These are phyloP conservation scores for Wickerhamomyces alni DNA, from an alignment of 805 yeast species.

Conservation along the genomic window DNA sequence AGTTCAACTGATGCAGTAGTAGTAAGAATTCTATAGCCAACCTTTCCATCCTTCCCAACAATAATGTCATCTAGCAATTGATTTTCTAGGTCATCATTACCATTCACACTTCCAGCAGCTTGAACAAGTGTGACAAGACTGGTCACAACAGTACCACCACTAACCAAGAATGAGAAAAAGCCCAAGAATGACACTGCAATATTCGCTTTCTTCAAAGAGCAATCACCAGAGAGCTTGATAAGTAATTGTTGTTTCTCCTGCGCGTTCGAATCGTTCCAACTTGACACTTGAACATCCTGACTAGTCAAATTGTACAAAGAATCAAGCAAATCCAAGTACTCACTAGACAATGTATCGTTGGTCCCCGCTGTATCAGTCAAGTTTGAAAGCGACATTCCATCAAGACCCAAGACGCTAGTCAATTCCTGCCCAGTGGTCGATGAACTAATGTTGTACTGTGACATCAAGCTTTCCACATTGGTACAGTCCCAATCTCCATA, in stretches of 20 bases:
- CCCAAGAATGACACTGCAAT: constrained; percentile 11
- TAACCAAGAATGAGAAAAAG: constrained; percentile 8
- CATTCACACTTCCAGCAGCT: no score
- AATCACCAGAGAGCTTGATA: constrained; percentile 12
- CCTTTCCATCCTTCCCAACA: no score
- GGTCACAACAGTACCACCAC: constrained; percentile 6
- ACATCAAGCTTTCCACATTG: constrained; percentile 16
- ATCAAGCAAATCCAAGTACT: neutral
- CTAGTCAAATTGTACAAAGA: constrained; percentile 2
- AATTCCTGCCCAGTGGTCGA: constrained; percentile 2
- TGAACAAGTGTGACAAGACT: neutral
- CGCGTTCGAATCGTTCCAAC: constrained; percentile 7
- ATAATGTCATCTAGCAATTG: no score
- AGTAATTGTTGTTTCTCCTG: constrained; percentile 8
- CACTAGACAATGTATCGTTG: neutral
- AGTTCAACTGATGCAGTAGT: no score
- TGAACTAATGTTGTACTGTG: constrained; percentile 22
- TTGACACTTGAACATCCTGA: constrained; percentile 5
- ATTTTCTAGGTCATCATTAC: no score
- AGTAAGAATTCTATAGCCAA: no score
- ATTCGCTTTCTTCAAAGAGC: constrained; percentile 11
- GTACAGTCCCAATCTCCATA: constrained; percentile 24
- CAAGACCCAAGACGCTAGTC: neutral
- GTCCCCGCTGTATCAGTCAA: neutral
- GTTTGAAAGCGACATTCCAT: neutral